These are phyloP conservation scores for Phytophthora cryptogea DNA, from an alignment of 352 stramenopile species.

Conservation along the genomic window DNA sequence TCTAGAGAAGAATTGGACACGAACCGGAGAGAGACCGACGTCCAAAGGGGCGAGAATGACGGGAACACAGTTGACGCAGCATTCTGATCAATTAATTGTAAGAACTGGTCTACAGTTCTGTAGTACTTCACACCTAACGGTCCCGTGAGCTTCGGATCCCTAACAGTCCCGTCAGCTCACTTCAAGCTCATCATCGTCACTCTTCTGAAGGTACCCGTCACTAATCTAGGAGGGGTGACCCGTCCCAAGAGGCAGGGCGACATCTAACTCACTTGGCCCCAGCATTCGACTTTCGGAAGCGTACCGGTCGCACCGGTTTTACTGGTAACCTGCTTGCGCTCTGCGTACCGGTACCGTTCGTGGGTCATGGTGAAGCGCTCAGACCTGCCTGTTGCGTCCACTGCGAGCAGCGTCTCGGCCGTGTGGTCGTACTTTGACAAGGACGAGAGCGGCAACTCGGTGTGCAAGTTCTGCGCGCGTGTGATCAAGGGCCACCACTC, in stretches of 20 bases:
- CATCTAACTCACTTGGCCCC: constrained; percentile 15
- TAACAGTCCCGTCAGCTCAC: not conserved
- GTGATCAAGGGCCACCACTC: constrained; percentile 89
- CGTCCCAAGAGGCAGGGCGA: constrained; percentile 1
- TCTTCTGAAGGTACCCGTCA: constrained; percentile 1
- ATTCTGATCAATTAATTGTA: no score
- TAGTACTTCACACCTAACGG: not conserved
- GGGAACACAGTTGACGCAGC: constrained; percentile 4
- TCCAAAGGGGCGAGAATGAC: not conserved
- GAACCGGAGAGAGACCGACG: constrained; percentile 20
- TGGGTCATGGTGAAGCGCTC: constrained; percentile 33
- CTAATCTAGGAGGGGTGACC: constrained; percentile 4
- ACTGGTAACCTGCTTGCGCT: not conserved
- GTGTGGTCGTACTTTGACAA: constrained; percentile 89
- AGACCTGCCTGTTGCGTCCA: not conserved
- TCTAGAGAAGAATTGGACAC: not conserved
- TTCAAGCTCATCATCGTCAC: constrained; percentile 15
- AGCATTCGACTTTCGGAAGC: not conserved
- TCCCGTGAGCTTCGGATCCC: constrained; percentile 4
- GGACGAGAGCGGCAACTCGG: constrained; percentile 70
- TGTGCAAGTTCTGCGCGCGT: constrained; percentile 86
- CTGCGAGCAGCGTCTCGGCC: constrained; percentile 57
- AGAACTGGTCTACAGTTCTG: not conserved
- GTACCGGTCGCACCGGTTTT: constrained; percentile 12
- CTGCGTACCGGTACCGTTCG: not conserved